Percentiles rank a stretch among this genome's conserved stretches.
Evolutionary conservation across 192 early-diverging fungal species (phyloP).

Genomic region (Spizellomyces sp.): DNA sequence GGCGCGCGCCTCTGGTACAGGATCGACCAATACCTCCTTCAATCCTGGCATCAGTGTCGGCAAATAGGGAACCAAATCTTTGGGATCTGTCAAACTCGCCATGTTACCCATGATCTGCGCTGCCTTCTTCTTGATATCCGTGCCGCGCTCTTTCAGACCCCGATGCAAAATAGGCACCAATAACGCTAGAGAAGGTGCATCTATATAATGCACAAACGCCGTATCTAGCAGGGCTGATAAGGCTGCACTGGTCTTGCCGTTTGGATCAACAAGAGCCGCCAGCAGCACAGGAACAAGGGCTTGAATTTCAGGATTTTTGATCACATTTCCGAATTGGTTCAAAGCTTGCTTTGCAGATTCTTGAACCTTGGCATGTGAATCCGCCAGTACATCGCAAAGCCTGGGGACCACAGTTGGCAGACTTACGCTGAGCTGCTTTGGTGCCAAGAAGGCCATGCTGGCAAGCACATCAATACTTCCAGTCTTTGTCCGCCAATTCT

Average conservation of each 20-base stretch:
- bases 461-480: slow-evolving; percentile 93
- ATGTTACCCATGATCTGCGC: slow-evolving; percentile 99
- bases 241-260: slow-evolving; percentile 79
- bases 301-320: slow-evolving; percentile 98
- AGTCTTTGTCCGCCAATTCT: slow-evolving; percentile 97
- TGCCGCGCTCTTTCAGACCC: slow-evolving; percentile 85
- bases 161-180: slow-evolving; percentile 93
- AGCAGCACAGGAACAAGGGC: slow-evolving; percentile 84
- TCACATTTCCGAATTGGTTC: slow-evolving; percentile 89
- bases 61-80: slow-evolving; percentile 92
- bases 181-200: slow-evolving; percentile 92
- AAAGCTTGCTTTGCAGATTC: slow-evolving; percentile 83
- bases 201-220: slow-evolving; percentile 98
- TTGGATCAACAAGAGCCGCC: slow-evolving; percentile 86
- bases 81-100: slow-evolving; percentile 90
- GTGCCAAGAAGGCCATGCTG: slow-evolving; percentile 94
- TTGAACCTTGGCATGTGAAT: slow-evolving; percentile 91
- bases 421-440: slow-evolving; percentile 88
- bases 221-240: slow-evolving; percentile 86
- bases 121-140: slow-evolving; percentile 91
- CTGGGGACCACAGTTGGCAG: slow-evolving; percentile 91
- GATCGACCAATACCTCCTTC: slow-evolving; percentile 90
- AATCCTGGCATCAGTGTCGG: slow-evolving; percentile 79
- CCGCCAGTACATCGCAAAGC: slow-evolving; percentile 88
- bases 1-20: slow-evolving; percentile 94